Base-by-base conservation (phyloP, 2,329 filamentous ascomycete species). In the Pyrenochaeta sp. region DNA sequence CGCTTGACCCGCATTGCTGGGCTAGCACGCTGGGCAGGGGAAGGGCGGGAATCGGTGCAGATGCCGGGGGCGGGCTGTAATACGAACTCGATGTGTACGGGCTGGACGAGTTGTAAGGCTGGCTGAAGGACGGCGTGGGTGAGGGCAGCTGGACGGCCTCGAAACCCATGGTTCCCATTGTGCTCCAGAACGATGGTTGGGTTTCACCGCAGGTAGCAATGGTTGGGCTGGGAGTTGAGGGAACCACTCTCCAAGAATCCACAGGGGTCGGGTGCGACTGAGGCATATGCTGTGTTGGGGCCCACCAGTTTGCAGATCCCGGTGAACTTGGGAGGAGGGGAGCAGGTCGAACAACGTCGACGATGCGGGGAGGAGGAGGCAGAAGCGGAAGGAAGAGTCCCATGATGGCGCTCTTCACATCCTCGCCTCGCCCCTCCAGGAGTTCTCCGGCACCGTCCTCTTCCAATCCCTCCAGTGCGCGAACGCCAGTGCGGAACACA, bases 401-500 rank as follows among this genome's bases (percentile, higher is more conserved):
- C 79, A 89, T 82, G 75, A 99, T 87, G 70, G 83, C 86, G 65
- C 80, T 85, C 83, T 96, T 96, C 74, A 96, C 93, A 61, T 96
- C 91, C 60, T 96, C 91, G 68, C 90, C 91, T 76, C 90, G 89
- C 57, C 92, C 92, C 67, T 88, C 88, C 49, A 97, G 84, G 57
- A 99, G 81, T 77, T 99, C 94, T 53, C 94, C 94, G 34, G 89
- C 89, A 51, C 94, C 94, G 65, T 96, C 93, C 76, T 97, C 94
- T 78, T 99, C 94, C 55, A 97, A 81, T 44, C 94, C 94, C 76
- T 99, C 94, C 40, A 99, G 82, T 31, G 92, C 94, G 50, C 87
- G 86, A 55, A 90, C 91, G 64, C 89, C 85, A 11, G 93, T 92
- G 67, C 91, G 87, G 77, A 89, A 99, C 67, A 99, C 93, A 67